phyloP scores from a whole-genome alignment of 1,284 basidiomycete genomes.

The Cryptococcus floricola region DNA sequence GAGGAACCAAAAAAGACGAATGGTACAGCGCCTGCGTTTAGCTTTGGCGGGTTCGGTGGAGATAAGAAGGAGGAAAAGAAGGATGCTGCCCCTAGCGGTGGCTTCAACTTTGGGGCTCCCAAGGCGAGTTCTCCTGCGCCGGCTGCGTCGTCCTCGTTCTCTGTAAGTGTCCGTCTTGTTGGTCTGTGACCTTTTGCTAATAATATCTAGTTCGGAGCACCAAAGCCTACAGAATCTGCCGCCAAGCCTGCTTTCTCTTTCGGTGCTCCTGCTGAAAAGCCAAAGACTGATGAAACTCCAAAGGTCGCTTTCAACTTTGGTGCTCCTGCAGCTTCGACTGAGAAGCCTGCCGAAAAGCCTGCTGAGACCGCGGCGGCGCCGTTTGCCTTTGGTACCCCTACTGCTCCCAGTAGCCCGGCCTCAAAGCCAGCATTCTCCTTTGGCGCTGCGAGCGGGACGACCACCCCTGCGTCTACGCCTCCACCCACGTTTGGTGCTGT shows the following conservation, averaged over 20 bases:
- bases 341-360: constrained; percentile 5
- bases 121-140: constrained; percentile 1
- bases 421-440: constrained; percentile 15
- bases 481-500: constrained; percentile 3
- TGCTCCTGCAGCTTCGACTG: constrained; percentile 5
- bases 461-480: constrained; percentile 1
- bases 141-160: constrained; percentile 6
- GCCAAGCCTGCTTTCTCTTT: constrained; percentile 26
- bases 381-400: constrained; percentile 13
- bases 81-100: not conserved
- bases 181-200: not conserved
- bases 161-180: constrained; percentile 6
- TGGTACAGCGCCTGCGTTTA: not conserved
- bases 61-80: not conserved
- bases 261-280: constrained; percentile 9
- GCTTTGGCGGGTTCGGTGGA: constrained; percentile 6
- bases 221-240: constrained; percentile 16
- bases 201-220: not conserved
- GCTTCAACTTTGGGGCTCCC: constrained; percentile 16
- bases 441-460: constrained; percentile 3
- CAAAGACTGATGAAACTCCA: constrained; percentile 14
- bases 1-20: not conserved
- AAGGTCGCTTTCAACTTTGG: constrained; percentile 23
- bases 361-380: constrained; percentile 9
- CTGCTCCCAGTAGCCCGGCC: constrained; percentile 5